Evolutionary conservation across 2,329 filamentous ascomycete genomes (phyloP).

Genomic region (Cadophora gregata): DNA sequence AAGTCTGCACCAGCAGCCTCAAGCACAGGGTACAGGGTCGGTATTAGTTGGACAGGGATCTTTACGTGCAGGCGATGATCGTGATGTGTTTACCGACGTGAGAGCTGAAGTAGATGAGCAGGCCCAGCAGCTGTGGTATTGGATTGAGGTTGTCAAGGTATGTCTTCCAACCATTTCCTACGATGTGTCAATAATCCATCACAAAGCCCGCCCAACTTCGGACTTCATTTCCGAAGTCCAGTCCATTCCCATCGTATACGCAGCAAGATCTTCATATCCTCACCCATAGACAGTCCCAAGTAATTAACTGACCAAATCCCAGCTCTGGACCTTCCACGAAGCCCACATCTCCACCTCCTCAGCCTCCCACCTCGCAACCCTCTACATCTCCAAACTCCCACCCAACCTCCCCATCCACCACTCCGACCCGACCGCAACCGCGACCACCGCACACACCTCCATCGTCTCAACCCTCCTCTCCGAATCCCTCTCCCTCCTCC

Average conservation of each 20-base stretch:
- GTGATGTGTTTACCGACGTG: neutral
- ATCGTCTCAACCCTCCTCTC: conserved; percentile 1
- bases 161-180: neutral
- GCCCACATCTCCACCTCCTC: neutral
- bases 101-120: neutral
- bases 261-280: neutral
- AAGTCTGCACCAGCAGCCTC: neutral
- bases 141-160: conserved; percentile 9
- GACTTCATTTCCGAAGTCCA: neutral
- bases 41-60: neutral
- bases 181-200: too few species aligned
- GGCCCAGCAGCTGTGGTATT: neutral
- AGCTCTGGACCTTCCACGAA: conserved; percentile 10
- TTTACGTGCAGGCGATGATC: neutral
- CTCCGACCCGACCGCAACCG: neutral
- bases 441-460: neutral
- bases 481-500: neutral
- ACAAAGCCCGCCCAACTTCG: neutral
- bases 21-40: neutral
- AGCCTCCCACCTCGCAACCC: neutral
- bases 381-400: conserved; percentile 9
- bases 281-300: neutral
- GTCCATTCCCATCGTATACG: neutral
- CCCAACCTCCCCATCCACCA: neutral
- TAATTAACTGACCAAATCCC: neutral